Conservation (phyloP, 2,329 filamentous ascomycete genomes). For the Lecanosticta acicola region DNA sequence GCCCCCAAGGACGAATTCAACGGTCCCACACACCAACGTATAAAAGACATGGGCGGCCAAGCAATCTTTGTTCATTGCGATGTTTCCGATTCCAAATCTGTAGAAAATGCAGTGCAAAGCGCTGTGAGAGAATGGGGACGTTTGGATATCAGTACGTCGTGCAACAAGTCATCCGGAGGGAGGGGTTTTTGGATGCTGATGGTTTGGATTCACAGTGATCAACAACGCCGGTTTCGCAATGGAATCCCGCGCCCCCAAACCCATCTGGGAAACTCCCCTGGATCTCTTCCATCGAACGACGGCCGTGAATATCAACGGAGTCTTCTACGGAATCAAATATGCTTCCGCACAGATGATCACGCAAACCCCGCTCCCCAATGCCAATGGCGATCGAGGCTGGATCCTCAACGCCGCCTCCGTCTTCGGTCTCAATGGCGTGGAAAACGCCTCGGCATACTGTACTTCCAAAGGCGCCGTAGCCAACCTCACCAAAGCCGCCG, state of each 20-base stretch:
- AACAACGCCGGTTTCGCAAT: constrained; percentile 36
- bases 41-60: constrained; percentile 9
- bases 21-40: constrained; percentile 18
- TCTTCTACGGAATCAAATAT: constrained; percentile 43
- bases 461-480: constrained; percentile 20
- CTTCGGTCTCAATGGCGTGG: constrained; percentile 26
- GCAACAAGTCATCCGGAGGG: too few relatives aligned
- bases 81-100: constrained; percentile 28
- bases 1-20: constrained; percentile 15
- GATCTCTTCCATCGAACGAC: constrained; percentile 41
- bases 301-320: constrained; percentile 35
- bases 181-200: too few relatives aligned
- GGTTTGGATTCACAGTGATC: constrained; percentile 18
- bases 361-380: constrained; percentile 37
- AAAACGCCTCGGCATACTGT: not conserved
- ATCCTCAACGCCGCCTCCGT: constrained; percentile 47
- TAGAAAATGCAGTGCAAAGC: constrained; percentile 26
- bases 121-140: constrained; percentile 33
- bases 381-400: constrained; percentile 42
- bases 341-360: constrained; percentile 46
- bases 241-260: constrained; percentile 27
- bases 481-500: constrained; percentile 18
- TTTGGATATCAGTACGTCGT: constrained; percentile 28
- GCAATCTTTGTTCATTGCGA: constrained; percentile 32
- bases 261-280: constrained; percentile 45